A percentile compares a stretch with the other conserved stretches of the same genome.
Conservation (phyloP, 805 yeast species). For the Metschnikowia gelsemii region DNA sequence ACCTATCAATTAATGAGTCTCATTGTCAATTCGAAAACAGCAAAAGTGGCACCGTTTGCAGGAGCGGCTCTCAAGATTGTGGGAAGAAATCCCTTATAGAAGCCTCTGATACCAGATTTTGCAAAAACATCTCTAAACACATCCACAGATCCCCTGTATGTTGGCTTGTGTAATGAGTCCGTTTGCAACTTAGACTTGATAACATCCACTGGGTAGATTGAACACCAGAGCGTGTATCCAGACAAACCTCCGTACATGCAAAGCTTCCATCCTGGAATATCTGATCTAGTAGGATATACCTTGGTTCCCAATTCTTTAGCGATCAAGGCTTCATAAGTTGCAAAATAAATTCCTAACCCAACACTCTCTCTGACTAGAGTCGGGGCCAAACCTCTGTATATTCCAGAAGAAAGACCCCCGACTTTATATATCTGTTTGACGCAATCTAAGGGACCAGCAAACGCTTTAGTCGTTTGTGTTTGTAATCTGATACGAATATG, state of each 20-base stretch:
- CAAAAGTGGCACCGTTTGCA: slow-evolving; percentile 95
- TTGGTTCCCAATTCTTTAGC: slow-evolving; percentile 56
- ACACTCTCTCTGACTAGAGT: slow-evolving; percentile 81
- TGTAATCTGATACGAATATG: slow-evolving; percentile 93
- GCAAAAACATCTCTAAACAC: slow-evolving; percentile 55
- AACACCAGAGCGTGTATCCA: slow-evolving; percentile 86
- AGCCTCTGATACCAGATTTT: slow-evolving; percentile 69
- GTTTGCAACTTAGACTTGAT: slow-evolving; percentile 85
- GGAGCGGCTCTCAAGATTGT: slow-evolving; percentile 96
- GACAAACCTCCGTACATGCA: slow-evolving; percentile 88
- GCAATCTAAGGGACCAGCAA: slow-evolving; percentile 74
- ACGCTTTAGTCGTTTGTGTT: slow-evolving; percentile 66
- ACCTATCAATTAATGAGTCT: slow-evolving; percentile 46
- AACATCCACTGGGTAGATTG: slow-evolving; percentile 86
- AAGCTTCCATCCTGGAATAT: slow-evolving; percentile 83
- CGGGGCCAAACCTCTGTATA: slow-evolving; percentile 81
- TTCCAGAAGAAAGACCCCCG: slow-evolving; percentile 54
- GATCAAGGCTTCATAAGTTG: slow-evolving; percentile 87
- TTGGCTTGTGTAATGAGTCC: slow-evolving; percentile 56
- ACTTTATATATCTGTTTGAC: slow-evolving; percentile 53
- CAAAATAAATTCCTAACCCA: slow-evolving; percentile 86
- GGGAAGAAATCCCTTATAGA: slow-evolving; percentile 89
- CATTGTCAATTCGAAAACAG: slow-evolving; percentile 89
- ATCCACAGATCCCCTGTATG: slow-evolving; percentile 55
- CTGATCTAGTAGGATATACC: slow-evolving; percentile 50